Percentiles rank a stretch among this genome's conserved stretches.
Evolutionary conservation across 2,329 filamentous ascomycete species (phyloP).

Genomic region (Magnaporthales sp.): DNA sequence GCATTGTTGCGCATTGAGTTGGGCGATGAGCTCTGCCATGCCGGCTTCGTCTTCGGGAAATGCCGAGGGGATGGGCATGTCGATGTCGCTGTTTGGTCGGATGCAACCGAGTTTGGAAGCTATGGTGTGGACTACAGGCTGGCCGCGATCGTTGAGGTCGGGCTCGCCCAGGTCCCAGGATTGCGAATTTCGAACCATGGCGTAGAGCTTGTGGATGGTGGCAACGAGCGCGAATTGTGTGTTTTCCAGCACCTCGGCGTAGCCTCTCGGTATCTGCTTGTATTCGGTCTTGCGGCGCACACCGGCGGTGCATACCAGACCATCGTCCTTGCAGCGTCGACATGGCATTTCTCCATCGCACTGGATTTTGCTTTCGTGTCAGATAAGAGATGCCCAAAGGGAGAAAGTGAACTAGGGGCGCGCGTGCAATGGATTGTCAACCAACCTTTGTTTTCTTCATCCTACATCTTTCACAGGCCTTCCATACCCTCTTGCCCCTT

Average conservation of each 20-base stretch:
- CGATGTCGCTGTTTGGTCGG: constrained; percentile 50
- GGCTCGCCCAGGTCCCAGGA: constrained; percentile 55
- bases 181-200: constrained; percentile 51
- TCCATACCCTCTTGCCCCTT: constrained; percentile 57
- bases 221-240: constrained; percentile 56
- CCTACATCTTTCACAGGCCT: constrained; percentile 56
- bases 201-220: constrained; percentile 57
- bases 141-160: constrained; percentile 52
- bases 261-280: constrained; percentile 48
- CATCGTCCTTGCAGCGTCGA: constrained; percentile 58
- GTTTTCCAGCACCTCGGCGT: constrained; percentile 57
- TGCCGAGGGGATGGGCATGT: constrained; percentile 46
- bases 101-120: constrained; percentile 56
- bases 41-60: constrained; percentile 55
- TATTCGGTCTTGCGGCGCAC: constrained; percentile 60
- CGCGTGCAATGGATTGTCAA: neutral
- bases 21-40: constrained; percentile 45
- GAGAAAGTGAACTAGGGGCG: neutral
- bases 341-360: constrained; percentile 59
- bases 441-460: constrained; percentile 63
- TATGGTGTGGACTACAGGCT: constrained; percentile 58
- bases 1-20: constrained; percentile 40
- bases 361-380: constrained; percentile 23
- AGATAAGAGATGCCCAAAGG: constrained; percentile 10
- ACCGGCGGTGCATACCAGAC: constrained; percentile 53